phyloP scores from a whole-genome alignment of 1,284 basidiomycete species.

The Rugosomyces carneus region DNA sequence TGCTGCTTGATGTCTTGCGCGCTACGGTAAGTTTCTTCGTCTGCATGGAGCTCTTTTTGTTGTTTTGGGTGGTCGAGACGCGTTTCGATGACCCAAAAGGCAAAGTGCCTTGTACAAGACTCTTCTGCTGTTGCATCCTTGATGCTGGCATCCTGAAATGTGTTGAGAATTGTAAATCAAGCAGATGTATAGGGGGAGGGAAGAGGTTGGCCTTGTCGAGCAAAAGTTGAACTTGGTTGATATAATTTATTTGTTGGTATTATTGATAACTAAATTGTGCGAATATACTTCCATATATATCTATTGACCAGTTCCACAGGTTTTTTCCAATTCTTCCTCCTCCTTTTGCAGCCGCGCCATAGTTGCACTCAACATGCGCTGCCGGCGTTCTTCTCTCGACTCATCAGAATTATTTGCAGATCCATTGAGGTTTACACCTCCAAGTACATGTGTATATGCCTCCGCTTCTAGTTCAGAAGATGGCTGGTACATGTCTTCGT shows the following conservation, averaged over 20 bases:
- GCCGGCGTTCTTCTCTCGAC: slow-evolving; percentile 50
- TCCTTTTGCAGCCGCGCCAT: slow-evolving; percentile 51
- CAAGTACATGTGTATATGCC: slow-evolving; percentile 40
- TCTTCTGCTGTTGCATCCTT: slow-evolving; percentile 6
- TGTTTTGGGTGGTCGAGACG: slow-evolving; percentile 29
- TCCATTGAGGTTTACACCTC: slow-evolving; percentile 28
- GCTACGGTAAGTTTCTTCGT: slow-evolving; percentile 12
- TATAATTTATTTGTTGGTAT: neutral
- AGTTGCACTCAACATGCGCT: slow-evolving; percentile 50
- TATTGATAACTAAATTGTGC: neutral
- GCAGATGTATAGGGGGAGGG: neutral
- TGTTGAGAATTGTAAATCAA: neutral
- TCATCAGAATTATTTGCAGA: slow-evolving; percentile 25
- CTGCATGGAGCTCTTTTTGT: slow-evolving; percentile 25
- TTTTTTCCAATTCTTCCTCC: slow-evolving; percentile 66
- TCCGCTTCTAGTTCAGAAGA: slow-evolving; percentile 50
- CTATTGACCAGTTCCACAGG: slow-evolving; percentile 51
- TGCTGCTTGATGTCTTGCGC: slow-evolving; percentile 15
- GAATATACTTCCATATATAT: neutral
- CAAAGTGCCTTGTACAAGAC: slow-evolving; percentile 43
- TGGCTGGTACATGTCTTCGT: slow-evolving; percentile 42
- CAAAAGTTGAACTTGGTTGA: slow-evolving; percentile 1
- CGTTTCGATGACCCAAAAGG: slow-evolving; percentile 46
- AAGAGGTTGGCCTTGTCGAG: neutral
- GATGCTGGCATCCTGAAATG: neutral